Base-by-base conservation (phyloP, 352 stramenopile genomes). In the Phytophthora sansomeana region DNA sequence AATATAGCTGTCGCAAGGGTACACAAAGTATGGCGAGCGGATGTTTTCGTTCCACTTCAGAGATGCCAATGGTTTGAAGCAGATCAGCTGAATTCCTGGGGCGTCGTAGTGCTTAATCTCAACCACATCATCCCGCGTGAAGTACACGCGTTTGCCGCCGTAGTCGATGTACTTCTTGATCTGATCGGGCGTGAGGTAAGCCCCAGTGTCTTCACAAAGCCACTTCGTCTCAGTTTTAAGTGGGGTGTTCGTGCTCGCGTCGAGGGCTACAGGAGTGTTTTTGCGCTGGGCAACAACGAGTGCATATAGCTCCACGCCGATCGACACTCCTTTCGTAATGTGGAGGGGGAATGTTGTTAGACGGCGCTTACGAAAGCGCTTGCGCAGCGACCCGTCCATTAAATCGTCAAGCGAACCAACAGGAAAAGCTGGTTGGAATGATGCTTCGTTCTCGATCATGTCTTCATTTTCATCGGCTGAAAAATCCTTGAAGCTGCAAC, bases 161-260 rank as follows among this genome's bases (percentile, higher is more conserved):
- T 90, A 93, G 30, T 81, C 69, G 17, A 92, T 81, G 47, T 89
- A 95, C 35, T 77, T 81, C 58, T 91, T 90, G 46, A 95, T 91
- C 51, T 92, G 76, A 41, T 93, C 83, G 3, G 83, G 74, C 7
- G 75, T 81, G 4, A 95, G 60, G 65, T 93, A 93, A 28, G 70
- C 67, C 16, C 87, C 87, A 10, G 87, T 95, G 58, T 93, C 80
- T 61, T 95, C 80, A 49, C 87, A 95, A 32, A 95, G 79, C 87
- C 87, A 95, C 56, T 95, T 95, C 9, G 83, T 93, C 58, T 91
- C 83, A 17, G 74, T 83, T 72, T 91, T 91, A 14, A 95, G 72
- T n/a, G 84, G 82, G 6, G 52, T 72, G 53, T 95, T 95, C 9
- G 82, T 92, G 14, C 71, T 78, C 10, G 85, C 85, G n/a, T 93